Evolutionary conservation across 306 rosid genomes (phyloP), one percentile per base, ranked within the genome.

Genomic region (Quercus agrifolia): DNA sequence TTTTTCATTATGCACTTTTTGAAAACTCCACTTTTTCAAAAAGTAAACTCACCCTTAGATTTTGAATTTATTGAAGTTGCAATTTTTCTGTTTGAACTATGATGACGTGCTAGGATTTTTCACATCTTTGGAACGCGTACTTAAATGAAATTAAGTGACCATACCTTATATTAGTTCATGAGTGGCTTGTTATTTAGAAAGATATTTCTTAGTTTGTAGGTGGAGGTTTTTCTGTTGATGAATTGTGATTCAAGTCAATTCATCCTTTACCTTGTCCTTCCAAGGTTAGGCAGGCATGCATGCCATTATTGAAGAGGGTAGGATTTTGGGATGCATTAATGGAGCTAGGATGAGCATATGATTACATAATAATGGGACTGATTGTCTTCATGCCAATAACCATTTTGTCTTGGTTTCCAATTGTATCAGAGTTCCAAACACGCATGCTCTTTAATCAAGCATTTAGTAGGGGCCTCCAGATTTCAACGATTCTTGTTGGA

Each of bases 401-500:
- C 79, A 56, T 90, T 77, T 77, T 95, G 83, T 92, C 99, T 58
- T 91, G 98, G 98, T 90, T 95, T 78, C 91, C 99, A 27, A 90
- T 95, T 69, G 92, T 95, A 11, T 95, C 90, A 0, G 99, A 91
- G 90, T 92, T 95, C 85, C 98, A 92, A 84, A 85, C 98, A 0
- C 95, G 99, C 14, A 74, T 95, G 83, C 94, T 95, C 75, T 95
- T 95, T 89, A 91, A 95, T 76, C 96, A 91, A 86, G 99, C 99
- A 55, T 91, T 95, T 75, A 95, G 99, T 54, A 88, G 98, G 90
- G 98, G 97, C 23, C 92, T 92, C 18, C 97, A 91, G 85, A 95
- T 95, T 82, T 91, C 99, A 3, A 92, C 87, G 94, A 95, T 95
- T 83, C 98, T 95, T 74, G 76, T 94, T 0, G 98, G 99, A 51